phyloP scores from a whole-genome alignment of 192 early-diverging fungal species.

The Allomyces macrogynus region DNA sequence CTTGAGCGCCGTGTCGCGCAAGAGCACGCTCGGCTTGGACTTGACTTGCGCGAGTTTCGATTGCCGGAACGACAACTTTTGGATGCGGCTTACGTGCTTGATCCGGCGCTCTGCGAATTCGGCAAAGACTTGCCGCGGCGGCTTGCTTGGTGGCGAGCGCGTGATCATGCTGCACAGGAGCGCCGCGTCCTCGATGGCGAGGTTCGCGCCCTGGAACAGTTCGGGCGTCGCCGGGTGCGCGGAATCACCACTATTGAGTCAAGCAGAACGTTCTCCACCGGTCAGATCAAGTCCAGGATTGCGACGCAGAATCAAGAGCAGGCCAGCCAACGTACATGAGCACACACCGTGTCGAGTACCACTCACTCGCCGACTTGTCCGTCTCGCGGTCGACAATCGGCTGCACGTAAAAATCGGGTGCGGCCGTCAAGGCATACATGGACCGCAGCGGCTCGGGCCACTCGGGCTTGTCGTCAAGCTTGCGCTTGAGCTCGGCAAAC shows the following conservation, averaged over 20 bases:
- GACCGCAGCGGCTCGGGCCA: conserved; percentile 1
- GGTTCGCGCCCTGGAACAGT: neutral
- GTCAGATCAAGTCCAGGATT: no score
- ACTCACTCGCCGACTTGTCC: neutral
- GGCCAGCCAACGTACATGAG: neutral
- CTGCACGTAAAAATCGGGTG: neutral
- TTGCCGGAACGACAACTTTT: neutral
- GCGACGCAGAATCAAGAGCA: no score
- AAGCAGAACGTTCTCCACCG: no score
- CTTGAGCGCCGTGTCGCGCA: neutral
- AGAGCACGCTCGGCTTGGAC: neutral
- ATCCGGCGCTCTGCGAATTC: neutral
- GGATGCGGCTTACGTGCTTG: neutral
- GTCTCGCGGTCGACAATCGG: neutral
- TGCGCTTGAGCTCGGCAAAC: neutral
- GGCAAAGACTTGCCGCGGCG: neutral
- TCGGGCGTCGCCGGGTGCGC: neutral
- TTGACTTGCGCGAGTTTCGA: neutral
- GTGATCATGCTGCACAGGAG: neutral
- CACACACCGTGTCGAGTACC: neutral
- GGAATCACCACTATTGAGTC: neutral
- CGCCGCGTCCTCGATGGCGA: neutral
- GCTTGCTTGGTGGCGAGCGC: neutral
- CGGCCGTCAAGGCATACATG: neutral
- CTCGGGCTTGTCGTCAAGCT: neutral